These are phyloP conservation scores for Cadophora sp. DNA, from an alignment of 2,329 filamentous ascomycete genomes.

Conservation along the genomic window DNA sequence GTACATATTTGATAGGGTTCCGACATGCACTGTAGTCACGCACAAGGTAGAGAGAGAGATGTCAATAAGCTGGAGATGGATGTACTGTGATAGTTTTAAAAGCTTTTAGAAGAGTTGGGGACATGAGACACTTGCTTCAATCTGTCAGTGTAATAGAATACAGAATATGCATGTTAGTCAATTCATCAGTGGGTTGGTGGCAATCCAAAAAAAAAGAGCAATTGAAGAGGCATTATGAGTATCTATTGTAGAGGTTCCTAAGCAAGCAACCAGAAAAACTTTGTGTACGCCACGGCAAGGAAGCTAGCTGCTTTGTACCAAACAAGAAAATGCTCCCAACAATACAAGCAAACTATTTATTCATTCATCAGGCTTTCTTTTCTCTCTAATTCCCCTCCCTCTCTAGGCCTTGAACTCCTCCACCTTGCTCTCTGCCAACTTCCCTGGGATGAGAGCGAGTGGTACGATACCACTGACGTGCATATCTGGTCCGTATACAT, in stretches of 20 bases:
- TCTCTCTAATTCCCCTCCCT: not conserved
- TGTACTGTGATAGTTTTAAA: no score
- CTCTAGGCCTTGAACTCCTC: constrained; percentile 59
- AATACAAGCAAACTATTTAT: constrained; percentile 29
- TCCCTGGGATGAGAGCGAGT: constrained; percentile 76
- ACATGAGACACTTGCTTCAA: no score
- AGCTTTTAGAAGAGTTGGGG: no score
- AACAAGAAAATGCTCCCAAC: constrained; percentile 32
- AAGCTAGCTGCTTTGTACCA: constrained; percentile 30
- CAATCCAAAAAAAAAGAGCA: not conserved
- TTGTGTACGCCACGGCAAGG: constrained; percentile 34
- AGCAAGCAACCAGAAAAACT: constrained; percentile 30
- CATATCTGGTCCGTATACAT: constrained; percentile 83
- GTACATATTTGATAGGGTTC: no score
- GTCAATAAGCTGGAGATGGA: no score
- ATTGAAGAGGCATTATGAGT: constrained; percentile 39
- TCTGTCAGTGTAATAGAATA: not conserved
- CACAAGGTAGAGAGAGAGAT: no score
- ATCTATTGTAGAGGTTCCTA: constrained; percentile 42
- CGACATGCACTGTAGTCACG: no score
- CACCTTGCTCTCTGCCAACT: constrained; percentile 66
- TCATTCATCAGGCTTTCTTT: constrained; percentile 27
- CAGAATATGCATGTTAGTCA: not conserved
- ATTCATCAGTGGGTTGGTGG: not conserved
- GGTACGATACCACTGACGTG: constrained; percentile 96